Conservation (phyloP, 1,284 basidiomycete genomes). For the Sphaerobolus stellatus region DNA sequence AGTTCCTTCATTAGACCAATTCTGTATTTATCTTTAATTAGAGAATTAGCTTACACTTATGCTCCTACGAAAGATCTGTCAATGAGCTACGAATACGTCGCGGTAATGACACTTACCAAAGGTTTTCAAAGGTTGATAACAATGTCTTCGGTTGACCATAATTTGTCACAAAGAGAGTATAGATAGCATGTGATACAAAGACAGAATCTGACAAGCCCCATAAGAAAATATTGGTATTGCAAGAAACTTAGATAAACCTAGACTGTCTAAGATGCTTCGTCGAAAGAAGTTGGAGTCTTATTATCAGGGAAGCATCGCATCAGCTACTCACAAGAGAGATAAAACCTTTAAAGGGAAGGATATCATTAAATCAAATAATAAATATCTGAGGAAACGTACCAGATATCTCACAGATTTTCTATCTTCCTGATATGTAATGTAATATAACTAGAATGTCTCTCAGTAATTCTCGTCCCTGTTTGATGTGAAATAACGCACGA, state of each 20-base stretch:
- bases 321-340: neutral
- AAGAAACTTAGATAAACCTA: neutral
- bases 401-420: neutral
- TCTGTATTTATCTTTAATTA: no score
- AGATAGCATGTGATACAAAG: neutral
- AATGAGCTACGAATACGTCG: no score
- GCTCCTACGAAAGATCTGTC: no score
- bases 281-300: neutral
- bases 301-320: no score
- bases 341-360: neutral
- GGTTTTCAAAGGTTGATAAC: neutral
- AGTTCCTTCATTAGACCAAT: no score
- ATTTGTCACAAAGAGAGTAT: neutral
- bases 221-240: neutral
- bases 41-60: constrained; percentile 1
- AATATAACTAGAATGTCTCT: neutral
- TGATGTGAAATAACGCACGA: neutral
- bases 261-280: neutral
- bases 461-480: no score
- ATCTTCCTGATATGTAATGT: neutral
- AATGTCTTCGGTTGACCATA: neutral
- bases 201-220: neutral
- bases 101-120: neutral
- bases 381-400: neutral
- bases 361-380: neutral